A percentile compares a stretch with the other conserved stretches of the same genome.
Conservation (phyloP, 2,329 filamentous ascomycete species). For the Colletotrichum tanaceti region DNA sequence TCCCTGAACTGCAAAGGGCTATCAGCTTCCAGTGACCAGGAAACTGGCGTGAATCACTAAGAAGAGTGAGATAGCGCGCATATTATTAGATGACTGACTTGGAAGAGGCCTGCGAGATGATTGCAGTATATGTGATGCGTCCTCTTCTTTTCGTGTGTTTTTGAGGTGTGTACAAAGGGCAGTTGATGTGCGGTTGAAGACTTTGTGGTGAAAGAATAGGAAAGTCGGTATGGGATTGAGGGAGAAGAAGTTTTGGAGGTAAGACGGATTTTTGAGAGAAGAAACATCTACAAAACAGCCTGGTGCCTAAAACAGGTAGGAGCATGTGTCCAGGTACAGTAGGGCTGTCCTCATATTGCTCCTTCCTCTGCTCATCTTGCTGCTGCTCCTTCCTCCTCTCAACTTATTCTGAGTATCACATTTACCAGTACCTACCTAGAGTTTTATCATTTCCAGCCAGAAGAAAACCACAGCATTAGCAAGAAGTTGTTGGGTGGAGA, state of each 20-base stretch:
- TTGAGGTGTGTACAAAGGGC: too few relatives aligned
- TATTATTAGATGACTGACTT: background rate
- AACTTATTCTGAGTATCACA: too few relatives aligned
- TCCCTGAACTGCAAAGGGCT: background rate
- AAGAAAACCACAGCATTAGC: too few relatives aligned
- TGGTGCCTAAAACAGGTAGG: background rate
- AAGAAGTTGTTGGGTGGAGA: too few relatives aligned
- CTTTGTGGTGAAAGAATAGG: background rate
- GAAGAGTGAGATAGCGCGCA: background rate
- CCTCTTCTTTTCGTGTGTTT: background rate
- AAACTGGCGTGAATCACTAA: too few relatives aligned
- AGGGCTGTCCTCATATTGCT: background rate
- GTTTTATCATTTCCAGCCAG: too few relatives aligned
- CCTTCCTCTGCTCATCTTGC: too few relatives aligned
- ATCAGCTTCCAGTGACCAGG: background rate
- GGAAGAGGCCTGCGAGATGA: background rate
- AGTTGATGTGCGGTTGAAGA: background rate
- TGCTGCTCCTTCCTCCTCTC: background rate
- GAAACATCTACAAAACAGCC: background rate
- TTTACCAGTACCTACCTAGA: too few relatives aligned
- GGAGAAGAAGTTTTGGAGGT: background rate
- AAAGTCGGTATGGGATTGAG: too few relatives aligned
- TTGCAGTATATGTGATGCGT: accelerated
- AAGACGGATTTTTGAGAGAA: background rate
- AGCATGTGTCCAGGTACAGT: background rate